These are phyloP conservation scores for Bruguiera hainesii DNA, from an alignment of 441 rosid genomes.

Conservation along the genomic window DNA sequence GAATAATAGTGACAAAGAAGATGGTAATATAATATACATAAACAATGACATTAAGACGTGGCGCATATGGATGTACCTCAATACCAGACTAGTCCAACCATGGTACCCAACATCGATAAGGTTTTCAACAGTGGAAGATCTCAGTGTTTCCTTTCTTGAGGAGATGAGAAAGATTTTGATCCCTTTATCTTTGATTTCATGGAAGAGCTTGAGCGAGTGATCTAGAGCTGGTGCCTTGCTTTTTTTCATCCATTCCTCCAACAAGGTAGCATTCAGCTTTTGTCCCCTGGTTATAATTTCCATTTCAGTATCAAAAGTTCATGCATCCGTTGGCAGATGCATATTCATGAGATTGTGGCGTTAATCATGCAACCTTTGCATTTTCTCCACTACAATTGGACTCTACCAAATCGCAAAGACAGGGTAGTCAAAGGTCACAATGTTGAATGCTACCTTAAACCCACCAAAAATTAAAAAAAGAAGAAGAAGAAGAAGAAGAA, in stretches of 20 bases:
- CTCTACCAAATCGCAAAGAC: too few relatives aligned
- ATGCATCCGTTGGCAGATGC: too few relatives aligned
- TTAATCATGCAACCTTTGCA: too few relatives aligned
- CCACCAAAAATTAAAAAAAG: too few relatives aligned
- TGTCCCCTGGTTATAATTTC: slow-evolving; percentile 46
- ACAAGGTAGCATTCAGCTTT: slow-evolving; percentile 44
- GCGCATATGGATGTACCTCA: slow-evolving; percentile 41
- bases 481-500: too few relatives aligned
- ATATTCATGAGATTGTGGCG: too few relatives aligned
- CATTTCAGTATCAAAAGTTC: not conserved
- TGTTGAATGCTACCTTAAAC: too few relatives aligned
- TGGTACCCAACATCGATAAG: slow-evolving; percentile 79
- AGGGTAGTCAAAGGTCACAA: too few relatives aligned
- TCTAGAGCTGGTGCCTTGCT: slow-evolving; percentile 63
- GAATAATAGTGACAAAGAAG: not conserved
- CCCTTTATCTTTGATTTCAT: slow-evolving; percentile 57
- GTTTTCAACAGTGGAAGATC: slow-evolving; percentile 75
- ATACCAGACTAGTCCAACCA: slow-evolving; percentile 66
- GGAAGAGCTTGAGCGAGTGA: slow-evolving; percentile 49
- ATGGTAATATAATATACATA: too few relatives aligned
- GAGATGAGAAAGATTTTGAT: slow-evolving; percentile 71
- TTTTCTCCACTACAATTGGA: too few relatives aligned
- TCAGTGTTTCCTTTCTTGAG: slow-evolving; percentile 60
- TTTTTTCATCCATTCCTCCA: slow-evolving; percentile 62
- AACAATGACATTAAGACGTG: too few relatives aligned